Evolutionary conservation across 106 monocot genomes (phyloP).

Genomic region (Dioscorea dumetorum): DNA sequence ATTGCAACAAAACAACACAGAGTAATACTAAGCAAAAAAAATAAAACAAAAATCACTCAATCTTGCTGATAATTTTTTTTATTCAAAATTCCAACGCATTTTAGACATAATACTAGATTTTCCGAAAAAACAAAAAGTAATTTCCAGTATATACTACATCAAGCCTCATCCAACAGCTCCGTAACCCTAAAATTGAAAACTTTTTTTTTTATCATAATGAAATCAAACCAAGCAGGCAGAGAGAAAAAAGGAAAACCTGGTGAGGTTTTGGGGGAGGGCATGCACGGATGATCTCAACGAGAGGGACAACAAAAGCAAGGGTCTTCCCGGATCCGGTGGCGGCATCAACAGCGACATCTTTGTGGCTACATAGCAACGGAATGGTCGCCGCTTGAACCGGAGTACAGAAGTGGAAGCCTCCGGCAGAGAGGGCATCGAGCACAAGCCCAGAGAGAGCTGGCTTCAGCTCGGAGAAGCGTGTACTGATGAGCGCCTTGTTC

Average conservation of each 20-base stretch:
- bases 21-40: too few species aligned
- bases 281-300: slow-evolving; percentile 77
- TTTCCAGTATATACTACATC: too few species aligned
- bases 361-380: slow-evolving; percentile 59
- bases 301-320: slow-evolving; percentile 73
- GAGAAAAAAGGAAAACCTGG: slow-evolving; percentile 31
- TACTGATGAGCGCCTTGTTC: slow-evolving; percentile 62
- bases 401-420: slow-evolving; percentile 78
- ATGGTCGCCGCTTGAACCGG: slow-evolving; percentile 87
- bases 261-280: slow-evolving; percentile 49
- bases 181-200: too few species aligned
- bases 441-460: slow-evolving; percentile 64
- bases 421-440: slow-evolving; percentile 34
- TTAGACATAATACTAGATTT: too few species aligned
- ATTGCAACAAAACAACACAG: too few species aligned
- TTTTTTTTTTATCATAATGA: too few species aligned
- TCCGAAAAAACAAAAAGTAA: too few species aligned
- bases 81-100: too few species aligned
- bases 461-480: slow-evolving; percentile 67
- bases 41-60: too few species aligned
- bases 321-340: slow-evolving; percentile 96
- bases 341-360: slow-evolving; percentile 94
- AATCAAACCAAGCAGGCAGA: too few species aligned
- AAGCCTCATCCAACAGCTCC: too few species aligned
- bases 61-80: too few species aligned